Percentiles rank a stretch among this genome's conserved stretches.
Conservation (phyloP, 192 early-diverging fungal genomes). For the Rhizophagus clarus region DNA sequence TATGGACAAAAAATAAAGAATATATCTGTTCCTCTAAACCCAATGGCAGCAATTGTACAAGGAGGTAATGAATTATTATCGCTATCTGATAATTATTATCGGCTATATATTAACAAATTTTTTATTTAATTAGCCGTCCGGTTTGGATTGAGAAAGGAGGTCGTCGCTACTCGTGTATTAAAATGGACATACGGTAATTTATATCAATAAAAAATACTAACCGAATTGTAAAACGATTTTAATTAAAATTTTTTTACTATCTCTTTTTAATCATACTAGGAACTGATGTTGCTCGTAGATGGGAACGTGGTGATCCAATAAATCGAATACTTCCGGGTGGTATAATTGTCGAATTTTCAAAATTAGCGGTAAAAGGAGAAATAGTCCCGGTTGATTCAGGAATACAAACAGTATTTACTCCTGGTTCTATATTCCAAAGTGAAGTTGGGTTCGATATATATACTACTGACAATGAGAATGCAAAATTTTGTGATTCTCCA, state of each 20-base stretch:
- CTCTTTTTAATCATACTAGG: neutral
- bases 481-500: neutral
- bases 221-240: too few relatives aligned
- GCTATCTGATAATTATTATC: too few relatives aligned
- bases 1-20: conserved; percentile 43
- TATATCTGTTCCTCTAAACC: conserved; percentile 51
- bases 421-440: neutral
- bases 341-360: neutral
- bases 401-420: neutral
- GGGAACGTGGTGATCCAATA: neutral
- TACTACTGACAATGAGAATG: neutral
- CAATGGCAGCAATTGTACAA: conserved; percentile 54
- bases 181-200: conserved; percentile 20
- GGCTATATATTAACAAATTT: neutral
- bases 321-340: neutral
- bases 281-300: neutral
- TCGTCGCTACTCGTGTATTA: conserved; percentile 26
- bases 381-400: neutral
- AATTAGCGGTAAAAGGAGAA: neutral
- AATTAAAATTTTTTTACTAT: neutral
- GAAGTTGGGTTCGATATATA: conserved; percentile 11
- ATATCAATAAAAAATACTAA: neutral
- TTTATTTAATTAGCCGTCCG: conserved; percentile 40
- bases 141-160: conserved; percentile 44
- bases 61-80: conserved; percentile 23